Conservation (phyloP, 176 grass and related monocot species). For the Raddia guianensis region DNA sequence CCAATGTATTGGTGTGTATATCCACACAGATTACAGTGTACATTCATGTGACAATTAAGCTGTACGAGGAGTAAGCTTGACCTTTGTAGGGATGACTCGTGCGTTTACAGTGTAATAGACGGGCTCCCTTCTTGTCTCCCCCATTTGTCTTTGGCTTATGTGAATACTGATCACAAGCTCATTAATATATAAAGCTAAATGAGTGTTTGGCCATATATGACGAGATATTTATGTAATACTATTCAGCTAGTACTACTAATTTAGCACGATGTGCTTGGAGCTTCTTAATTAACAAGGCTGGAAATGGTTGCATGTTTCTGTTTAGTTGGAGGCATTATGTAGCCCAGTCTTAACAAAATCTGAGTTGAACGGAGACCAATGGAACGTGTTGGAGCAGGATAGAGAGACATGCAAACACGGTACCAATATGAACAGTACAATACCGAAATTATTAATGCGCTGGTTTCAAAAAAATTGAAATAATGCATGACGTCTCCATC, state of each 20-base stretch:
- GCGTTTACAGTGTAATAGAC: constrained; percentile 36
- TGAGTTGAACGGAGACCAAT: neutral
- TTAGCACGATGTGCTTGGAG: constrained; percentile 22
- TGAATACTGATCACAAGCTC: neutral
- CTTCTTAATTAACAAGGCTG: neutral
- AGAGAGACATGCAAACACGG: neutral
- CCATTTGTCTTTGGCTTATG: neutral
- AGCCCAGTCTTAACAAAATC: neutral
- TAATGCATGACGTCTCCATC: constrained; percentile 4
- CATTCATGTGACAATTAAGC: constrained; percentile 24
- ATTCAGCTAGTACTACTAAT: constrained; percentile 9
- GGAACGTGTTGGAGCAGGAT: neutral
- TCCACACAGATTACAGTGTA: constrained; percentile 3
- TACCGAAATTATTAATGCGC: neutral
- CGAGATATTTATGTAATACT: constrained; percentile 4
- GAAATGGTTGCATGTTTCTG: neutral
- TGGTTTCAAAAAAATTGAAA: neutral
- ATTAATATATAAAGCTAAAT: too few species aligned
- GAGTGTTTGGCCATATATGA: neutral
- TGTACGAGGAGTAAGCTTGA: neutral
- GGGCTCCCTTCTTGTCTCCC: neutral
- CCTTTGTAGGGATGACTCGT: neutral
- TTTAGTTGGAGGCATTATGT: neutral
- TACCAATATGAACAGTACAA: neutral
- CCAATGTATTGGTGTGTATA: neutral